Base-by-base conservation (phyloP, 1,139 yeast genomes). In the Candida albicans region DNA sequence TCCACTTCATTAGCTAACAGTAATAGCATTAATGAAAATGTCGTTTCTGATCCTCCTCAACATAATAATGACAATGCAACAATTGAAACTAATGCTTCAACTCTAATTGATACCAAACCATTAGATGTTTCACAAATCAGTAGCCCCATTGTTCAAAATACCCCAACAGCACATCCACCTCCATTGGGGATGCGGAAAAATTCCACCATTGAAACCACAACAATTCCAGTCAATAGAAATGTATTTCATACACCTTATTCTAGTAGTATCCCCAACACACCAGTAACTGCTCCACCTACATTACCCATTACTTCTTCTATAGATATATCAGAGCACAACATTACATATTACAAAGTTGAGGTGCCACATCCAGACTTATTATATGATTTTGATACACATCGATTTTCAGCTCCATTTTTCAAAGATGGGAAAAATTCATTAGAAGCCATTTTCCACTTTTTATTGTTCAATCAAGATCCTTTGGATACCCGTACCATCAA, bases 391-490 rank as follows among this genome's bases (percentile, higher is more conserved):
- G 64, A 68, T 3, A 45, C 44, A 46, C 75, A 45, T 68, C 77
- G 41, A 52, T 61, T 65, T 40, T 15, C 25, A 4, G 32, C 41
- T 9, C 38, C 32, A 10, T 37, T 47, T n/a, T 44, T 47, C 28
- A 33, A 39, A n/a, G 37, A 38, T 26, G 42, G 49, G 4, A 52
- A 48, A 2, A 54, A 53, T 46, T 60, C 88, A 1, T 60, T 81
- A 13, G 96, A 88, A 58, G 77, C 90, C 34, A 70, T 89, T 35
- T 77, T 90, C 48, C 96, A 89, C 61, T 79, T 87, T 9, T 68
- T 87, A 29, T 62, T 88, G 7, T 87, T 87, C 62, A 55, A 58
- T 31, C 47, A 55, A 27, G 59, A 61, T 41, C 41, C 50, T 8
- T 38, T 42, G 1, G 53, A 50, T 37, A 32, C 47, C 4, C 44